Evolutionary conservation across 2,329 filamentous ascomycete species (phyloP).

Genomic region (Venturiaceae sp.): DNA sequence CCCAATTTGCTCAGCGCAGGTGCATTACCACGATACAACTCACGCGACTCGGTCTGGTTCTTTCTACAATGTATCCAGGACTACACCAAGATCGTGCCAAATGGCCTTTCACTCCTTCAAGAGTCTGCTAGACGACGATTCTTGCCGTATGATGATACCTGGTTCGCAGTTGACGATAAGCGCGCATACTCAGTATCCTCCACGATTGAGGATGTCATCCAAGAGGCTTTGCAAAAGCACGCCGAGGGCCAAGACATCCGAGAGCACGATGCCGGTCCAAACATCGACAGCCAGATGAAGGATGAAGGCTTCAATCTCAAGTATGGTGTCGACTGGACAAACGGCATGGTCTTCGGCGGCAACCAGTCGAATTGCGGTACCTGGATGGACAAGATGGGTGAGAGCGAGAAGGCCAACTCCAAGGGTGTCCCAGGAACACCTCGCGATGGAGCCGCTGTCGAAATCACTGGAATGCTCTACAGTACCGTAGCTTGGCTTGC

Average conservation of each 20-base stretch:
- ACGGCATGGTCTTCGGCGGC: constrained; percentile 85
- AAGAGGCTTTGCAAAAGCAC: constrained; percentile 88
- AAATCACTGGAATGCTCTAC: constrained; percentile 90
- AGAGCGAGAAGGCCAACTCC: constrained; percentile 79
- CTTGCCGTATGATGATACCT: constrained; percentile 90
- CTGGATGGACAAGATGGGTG: constrained; percentile 99
- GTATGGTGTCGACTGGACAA: constrained; percentile 83
- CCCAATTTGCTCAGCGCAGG: constrained; percentile 87
- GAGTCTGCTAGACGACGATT: constrained; percentile 77
- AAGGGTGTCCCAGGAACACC: constrained; percentile 96
- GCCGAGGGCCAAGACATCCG: constrained; percentile 84
- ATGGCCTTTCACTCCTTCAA: constrained; percentile 64
- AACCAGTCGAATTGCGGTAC: constrained; percentile 94
- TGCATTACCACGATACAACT: constrained; percentile 83
- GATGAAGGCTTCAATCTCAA: constrained; percentile 87
- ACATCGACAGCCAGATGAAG: constrained; percentile 87
- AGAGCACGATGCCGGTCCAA: constrained; percentile 85
- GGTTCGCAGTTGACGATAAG: constrained; percentile 73
- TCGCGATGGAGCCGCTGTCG: constrained; percentile 86
- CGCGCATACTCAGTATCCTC: constrained; percentile 79
- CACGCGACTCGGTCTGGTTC: constrained; percentile 95
- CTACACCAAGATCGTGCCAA: constrained; percentile 71
- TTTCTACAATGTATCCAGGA: constrained; percentile 95
- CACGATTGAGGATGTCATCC: constrained; percentile 79
- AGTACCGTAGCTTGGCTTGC: constrained; percentile 78